Conservation (phyloP, 129 eudicot genomes). For the Deinandra increscens region DNA sequence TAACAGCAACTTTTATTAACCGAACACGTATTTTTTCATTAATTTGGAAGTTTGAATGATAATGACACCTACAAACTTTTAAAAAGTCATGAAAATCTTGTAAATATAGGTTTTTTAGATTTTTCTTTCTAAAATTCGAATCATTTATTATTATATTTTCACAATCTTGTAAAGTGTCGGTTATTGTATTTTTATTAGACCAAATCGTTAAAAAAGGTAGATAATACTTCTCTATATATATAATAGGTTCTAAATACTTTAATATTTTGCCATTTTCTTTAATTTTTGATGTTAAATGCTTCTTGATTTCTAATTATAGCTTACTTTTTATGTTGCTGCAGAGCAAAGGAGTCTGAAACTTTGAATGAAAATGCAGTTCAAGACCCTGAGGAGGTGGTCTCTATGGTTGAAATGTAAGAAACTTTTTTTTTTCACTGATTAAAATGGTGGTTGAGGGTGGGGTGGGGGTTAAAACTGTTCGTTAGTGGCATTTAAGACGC, state of each 20-base stretch:
- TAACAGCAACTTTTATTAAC: too few species aligned
- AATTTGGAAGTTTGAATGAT: slow-evolving; percentile 28
- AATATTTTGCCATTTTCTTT: not conserved
- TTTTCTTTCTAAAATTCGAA: not conserved
- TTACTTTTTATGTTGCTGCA: slow-evolving; percentile 1
- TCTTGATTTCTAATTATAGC: not conserved
- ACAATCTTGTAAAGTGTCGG: not conserved
- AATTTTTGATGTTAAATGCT: not conserved
- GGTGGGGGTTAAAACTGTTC: not conserved
- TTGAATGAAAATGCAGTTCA: slow-evolving; percentile 42
- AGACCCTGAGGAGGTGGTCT: slow-evolving; percentile 42
- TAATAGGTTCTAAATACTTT: not conserved
- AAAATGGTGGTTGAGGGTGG: slow-evolving; percentile 20
- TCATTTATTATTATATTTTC: not conserved
- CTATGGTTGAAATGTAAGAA: slow-evolving; percentile 42
- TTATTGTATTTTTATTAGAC: not conserved
- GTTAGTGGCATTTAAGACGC: slow-evolving; percentile 8
- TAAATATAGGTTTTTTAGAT: not conserved
- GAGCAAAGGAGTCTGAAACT: slow-evolving; percentile 34
- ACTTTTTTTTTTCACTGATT: not conserved
- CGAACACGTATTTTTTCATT: slow-evolving; percentile 16
- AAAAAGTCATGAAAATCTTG: not conserved
- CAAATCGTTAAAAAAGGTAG: not conserved
- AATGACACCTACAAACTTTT: not conserved
- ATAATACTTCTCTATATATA: not conserved